Evolutionary conservation across 2,329 filamentous ascomycete genomes (phyloP), one percentile per base, ranked within the genome.

Genomic region (Fusarium aywerte): DNA sequence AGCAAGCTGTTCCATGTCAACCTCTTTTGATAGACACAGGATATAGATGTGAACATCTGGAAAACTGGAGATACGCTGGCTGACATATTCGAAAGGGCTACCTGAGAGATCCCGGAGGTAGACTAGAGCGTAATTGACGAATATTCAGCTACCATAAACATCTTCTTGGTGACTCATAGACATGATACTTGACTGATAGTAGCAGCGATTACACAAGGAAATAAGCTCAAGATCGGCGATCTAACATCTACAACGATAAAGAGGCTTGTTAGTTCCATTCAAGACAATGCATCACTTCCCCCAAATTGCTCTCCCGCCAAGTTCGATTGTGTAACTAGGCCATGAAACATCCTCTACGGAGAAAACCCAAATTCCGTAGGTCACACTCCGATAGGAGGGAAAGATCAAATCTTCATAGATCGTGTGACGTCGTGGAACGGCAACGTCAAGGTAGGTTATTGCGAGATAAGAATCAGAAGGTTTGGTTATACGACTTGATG

Each of bases 341-440:
- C 85, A 87, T 27, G 89, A 79, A 29, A 89, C 85, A 56, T 85
- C 87, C 49, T 86, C 85, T 33, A 85, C 81, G n/a, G 32, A 40
- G 42, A 67, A 87, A 80, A 2, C 89, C 78, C n/a, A 87, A 23
- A 87, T 87, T 72, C 88, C 89, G 73, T 89, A 87, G 43, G 87
- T 87, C 18, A 90, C 78, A 65, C 84, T 88, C 81, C 82, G 23
- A 83, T 70, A 4, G 80, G 79, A 3, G 75, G 79, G 40, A 80
- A 81, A 23, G 78, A 36, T 68, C 71, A 11, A 83, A 60, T 8
- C 78, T 79, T 63, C 77, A 76, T 5, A 21, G 75, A 77, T 25
- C 23, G 58, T 67, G 66, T 16, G 57, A 61, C 75, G 7, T 76
- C 79, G 70, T 67, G 13, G 84, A 69, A 7, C 82, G 80, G 29